Evolutionary conservation across 768 basidiomycete species (phyloP), one percentile per base, ranked within the genome.

Genomic region (Trametes gibbosa): DNA sequence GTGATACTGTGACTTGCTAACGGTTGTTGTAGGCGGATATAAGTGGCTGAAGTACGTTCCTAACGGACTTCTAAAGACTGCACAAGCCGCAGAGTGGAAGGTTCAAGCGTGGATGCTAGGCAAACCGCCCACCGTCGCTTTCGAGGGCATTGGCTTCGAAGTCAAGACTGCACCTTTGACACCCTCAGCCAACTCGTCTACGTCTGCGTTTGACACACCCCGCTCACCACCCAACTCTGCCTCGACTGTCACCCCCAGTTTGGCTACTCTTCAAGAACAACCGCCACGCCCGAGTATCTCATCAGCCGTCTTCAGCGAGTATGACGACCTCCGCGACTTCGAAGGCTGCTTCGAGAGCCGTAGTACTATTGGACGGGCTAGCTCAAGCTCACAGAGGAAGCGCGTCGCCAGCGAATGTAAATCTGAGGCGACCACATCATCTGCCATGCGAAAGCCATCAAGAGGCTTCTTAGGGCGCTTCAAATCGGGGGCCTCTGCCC

Each of bases 31-130:
- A 90, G 89, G 81, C 67, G 88, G 92, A 16, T 98, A 97, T 76
- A 95, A 89, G 69, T 98, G 95, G 94, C 81, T 99, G 52, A 96
- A 95, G 73, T 98, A 95, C 69, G 90, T 99, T 6, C 96, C 96
- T 0, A 92, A 90, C 60, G 86, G 90, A 27, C 84, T 99, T 39
- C 78, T 99, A 63, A 94, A 91, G 76, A 95, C 95, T 0, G 96
- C 95, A 0, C 95, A 96, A 72, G 92, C 94, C 4, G 96, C 96
- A 0, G 96, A 99, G 69, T 98, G 95, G 95, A 93, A 90, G 72
- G 79, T 98, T 45, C 94, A 97, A 68, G 90, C 92, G 0, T 98
- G 95, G 92, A 92, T 92, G 87, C 83, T 99, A 29, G 97, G 96
- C 63, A 98, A 98, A 68, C 92, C 93, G 17, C 95, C 95, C 10